Evolutionary conservation across 176 grass and related monocot species (phyloP).

Genomic region (Neostapfia colusana): DNA sequence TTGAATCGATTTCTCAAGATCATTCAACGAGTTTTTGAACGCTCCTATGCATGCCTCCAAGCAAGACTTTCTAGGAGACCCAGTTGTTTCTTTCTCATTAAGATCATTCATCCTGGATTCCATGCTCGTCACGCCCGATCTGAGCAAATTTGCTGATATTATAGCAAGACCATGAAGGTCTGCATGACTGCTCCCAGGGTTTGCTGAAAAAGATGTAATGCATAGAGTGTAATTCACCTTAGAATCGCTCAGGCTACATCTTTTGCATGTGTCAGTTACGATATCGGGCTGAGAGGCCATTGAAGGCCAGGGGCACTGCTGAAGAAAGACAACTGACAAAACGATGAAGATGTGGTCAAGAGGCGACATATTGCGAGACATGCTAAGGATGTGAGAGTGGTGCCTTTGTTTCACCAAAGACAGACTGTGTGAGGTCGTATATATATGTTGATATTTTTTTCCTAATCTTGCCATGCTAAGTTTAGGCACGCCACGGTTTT

Average conservation of each 20-base stretch:
- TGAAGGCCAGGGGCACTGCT: not conserved
- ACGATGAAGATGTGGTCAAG: not conserved
- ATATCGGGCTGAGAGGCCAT: not conserved
- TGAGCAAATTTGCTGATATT: conserved; percentile 40
- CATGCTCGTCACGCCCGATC: not conserved
- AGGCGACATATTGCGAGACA: not conserved
- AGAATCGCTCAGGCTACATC: conserved; percentile 28
- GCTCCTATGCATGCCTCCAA: conserved; percentile 38
- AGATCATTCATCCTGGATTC: conserved; percentile 20
- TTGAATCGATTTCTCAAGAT: conserved; percentile 6
- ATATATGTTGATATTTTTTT: not conserved
- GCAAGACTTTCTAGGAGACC: conserved; percentile 15
- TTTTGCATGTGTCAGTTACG: conserved; percentile 25
- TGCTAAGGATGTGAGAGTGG: not conserved
- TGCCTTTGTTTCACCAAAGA: not conserved
- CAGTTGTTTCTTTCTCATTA: not conserved
- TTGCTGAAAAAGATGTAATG: conserved; percentile 34
- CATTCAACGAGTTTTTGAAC: conserved; percentile 32
- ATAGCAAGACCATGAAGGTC: conserved; percentile 29
- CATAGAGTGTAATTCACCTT: conserved; percentile 58
- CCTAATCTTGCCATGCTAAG: not conserved
- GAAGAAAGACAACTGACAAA: not conserved
- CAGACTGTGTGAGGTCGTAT: not conserved
- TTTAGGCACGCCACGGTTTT: not conserved
- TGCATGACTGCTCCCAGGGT: conserved; percentile 10